phyloP scores from a whole-genome alignment of 768 basidiomycete species.

The Kwoniella dejecticola region DNA sequence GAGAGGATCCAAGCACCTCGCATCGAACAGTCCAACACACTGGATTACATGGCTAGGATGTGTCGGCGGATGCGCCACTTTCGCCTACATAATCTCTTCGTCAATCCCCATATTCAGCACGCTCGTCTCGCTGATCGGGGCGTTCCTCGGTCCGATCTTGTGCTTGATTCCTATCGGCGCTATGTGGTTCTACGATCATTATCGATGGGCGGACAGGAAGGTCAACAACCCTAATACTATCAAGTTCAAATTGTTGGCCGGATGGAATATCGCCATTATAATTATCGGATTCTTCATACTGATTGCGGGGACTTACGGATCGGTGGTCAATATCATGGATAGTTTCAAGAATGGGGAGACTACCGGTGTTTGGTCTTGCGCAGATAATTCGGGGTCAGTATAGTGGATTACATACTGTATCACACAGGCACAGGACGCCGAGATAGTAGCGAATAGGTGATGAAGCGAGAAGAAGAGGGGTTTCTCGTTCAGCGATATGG shows the following conservation, averaged over 20 bases:
- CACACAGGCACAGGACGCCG: no score
- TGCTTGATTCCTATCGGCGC: conserved; percentile 25
- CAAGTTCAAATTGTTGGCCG: neutral
- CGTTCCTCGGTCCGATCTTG: conserved; percentile 38
- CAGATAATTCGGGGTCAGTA: neutral
- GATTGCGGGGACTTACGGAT: neutral
- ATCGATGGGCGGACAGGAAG: conserved; percentile 5
- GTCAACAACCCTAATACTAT: neutral
- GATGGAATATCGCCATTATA: conserved; percentile 8
- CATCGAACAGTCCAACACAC: conserved; percentile 27
- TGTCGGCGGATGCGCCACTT: neutral
- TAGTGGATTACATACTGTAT: no score
- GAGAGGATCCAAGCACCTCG: conserved; percentile 30
- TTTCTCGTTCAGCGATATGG: no score
- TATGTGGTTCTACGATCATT: conserved; percentile 50
- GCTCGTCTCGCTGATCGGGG: conserved; percentile 40
- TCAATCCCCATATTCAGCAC: conserved; percentile 47
- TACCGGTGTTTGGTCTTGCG: neutral
- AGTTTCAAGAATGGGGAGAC: neutral
- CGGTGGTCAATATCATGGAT: neutral
- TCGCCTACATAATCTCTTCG: conserved; percentile 5
- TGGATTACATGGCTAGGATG: conserved; percentile 33
- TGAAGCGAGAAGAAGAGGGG: no score
- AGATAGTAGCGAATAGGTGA: no score
- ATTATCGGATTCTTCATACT: neutral